Evolutionary conservation across 495 filamentous ascomycete species (phyloP).

Genomic region (Penicillium paradoxum): DNA sequence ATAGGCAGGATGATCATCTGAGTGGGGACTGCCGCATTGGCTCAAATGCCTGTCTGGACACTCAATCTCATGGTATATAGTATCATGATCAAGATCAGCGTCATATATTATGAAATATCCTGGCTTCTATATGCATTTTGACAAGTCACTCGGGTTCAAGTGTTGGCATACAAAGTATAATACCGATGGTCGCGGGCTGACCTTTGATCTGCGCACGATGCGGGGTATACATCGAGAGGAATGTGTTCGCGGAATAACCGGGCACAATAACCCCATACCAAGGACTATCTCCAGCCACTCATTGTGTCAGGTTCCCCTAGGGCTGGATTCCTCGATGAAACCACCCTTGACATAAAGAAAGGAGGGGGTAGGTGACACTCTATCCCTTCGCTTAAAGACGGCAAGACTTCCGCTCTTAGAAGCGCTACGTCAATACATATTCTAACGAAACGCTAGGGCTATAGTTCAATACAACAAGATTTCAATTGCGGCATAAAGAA

Average conservation of each 20-base stretch:
- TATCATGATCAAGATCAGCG: not conserved
- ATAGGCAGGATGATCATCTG: conserved; percentile 26
- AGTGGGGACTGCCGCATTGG: conserved; percentile 23
- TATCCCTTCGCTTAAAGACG: not conserved
- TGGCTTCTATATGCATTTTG: not conserved
- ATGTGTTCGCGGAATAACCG: no score
- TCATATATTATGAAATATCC: not conserved
- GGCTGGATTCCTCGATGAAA: not conserved
- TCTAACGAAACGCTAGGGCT: not conserved
- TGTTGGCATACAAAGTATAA: conserved; percentile 1
- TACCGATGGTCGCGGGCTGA: conserved; percentile 15
- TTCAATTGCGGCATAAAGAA: not conserved
- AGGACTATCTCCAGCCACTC: not conserved
- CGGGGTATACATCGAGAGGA: conserved; percentile 15
- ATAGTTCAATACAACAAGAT: conserved; percentile 2
- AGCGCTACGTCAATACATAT: not conserved
- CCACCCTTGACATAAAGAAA: not conserved
- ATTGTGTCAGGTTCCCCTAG: not conserved
- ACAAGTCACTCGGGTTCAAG: not conserved
- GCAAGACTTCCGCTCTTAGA: not conserved
- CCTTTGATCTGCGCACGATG: conserved; percentile 6
- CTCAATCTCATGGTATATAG: not conserved
- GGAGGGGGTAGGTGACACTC: not conserved
- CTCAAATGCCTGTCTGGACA: conserved; percentile 6
- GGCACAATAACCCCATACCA: not conserved